phyloP scores from a whole-genome alignment of 148 eudicot genomes.

The Vaccinium corymbosum region DNA sequence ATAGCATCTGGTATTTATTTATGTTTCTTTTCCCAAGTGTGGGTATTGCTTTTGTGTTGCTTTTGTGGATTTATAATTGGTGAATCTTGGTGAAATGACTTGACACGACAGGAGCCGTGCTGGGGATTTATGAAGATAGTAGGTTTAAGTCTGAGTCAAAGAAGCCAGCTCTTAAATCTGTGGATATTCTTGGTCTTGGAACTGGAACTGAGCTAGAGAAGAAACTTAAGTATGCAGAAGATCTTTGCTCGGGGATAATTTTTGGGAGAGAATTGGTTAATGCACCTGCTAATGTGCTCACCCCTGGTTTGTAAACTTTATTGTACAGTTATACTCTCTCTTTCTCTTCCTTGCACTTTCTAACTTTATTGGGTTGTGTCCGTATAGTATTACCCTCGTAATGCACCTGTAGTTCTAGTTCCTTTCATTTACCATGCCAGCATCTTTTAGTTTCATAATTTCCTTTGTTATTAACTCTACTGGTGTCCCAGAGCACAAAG shows the following conservation, averaged over 20 bases:
- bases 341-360: conserved; percentile 1
- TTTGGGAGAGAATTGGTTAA: conserved; percentile 90
- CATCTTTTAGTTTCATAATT: background rate
- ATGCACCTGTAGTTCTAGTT: background rate
- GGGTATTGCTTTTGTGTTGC: background rate
- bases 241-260: conserved; percentile 73
- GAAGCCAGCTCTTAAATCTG: conserved; percentile 56
- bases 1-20: conserved; percentile 62
- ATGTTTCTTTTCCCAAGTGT: background rate
- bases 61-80: background rate
- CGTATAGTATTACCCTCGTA: background rate
- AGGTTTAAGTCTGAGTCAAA: conserved; percentile 91
- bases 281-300: conserved; percentile 95
- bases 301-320: conserved; percentile 66
- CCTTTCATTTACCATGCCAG: background rate
- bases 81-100: conserved; percentile 9
- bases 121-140: conserved; percentile 73
- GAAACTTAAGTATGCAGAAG: conserved; percentile 64
- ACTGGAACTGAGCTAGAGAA: conserved; percentile 75
- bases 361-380: background rate
- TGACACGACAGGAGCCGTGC: conserved; percentile 47
- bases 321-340: background rate
- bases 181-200: conserved; percentile 94
- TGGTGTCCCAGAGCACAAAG: background rate
- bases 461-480: background rate